Evolutionary conservation across 345 rosid genomes (phyloP), one percentile per base, ranked within the genome.

Genomic region (Ricinus communis): DNA sequence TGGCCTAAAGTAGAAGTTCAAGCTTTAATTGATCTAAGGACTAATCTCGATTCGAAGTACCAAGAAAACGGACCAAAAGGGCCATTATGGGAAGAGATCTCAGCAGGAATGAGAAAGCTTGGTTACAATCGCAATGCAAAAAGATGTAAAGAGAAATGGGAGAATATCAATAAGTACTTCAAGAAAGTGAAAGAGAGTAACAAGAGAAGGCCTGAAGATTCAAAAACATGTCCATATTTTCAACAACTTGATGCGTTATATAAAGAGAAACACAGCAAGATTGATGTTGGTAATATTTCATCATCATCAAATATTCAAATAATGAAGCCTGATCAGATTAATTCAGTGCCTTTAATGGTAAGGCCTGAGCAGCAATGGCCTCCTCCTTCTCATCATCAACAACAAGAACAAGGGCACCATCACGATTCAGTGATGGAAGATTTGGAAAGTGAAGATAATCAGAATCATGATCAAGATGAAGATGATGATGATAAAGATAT

Each of bases 111-210:
- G 92, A 80, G 66, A 70, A 53, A 82, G 74, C 68, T 87, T 30
- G 96, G 96, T 19, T 87, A 87, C 83, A 86, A 85, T 50, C 70
- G 96, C 10, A 90, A 66, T 80, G 71, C 96, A 22, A 90, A 90
- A 70, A 82, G 90, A 73, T 90, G 95, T 85, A 90, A 90, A 69
- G 95, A 90, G 78, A 90, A 90, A 65, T 90, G 91, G 96, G 96
- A 90, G 71, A 90, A 90, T 74, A 90, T 90, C 5, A 90, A 90
- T 81, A 90, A 90, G 70, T 90, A 90, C 66, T 90, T 83, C 88
- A 90, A 90, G 87, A 90, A 85, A 74, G 96, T 87, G 57, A 90
- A 87, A 65, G 95, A 90, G 71, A 87, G 92, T 80, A 87, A 80
- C 85, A 87, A 82, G 80, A 82, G 77, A 80, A 84, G 96, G 60